A percentile compares a stretch with the other conserved stretches of the same genome.
Conservation (phyloP, 805 yeast genomes). For the Kodamaea neixiangensis region DNA sequence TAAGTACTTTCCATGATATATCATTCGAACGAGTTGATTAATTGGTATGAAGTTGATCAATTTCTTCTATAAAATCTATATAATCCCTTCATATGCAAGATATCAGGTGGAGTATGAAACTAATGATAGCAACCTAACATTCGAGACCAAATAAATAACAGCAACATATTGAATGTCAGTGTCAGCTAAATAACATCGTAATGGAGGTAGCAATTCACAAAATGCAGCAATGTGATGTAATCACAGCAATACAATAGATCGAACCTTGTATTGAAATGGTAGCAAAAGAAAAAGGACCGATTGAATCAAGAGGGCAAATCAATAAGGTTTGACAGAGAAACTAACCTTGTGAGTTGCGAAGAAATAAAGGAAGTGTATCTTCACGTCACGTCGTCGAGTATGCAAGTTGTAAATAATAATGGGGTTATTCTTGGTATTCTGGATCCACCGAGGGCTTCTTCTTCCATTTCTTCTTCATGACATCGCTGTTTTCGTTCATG, state of each 20-base stretch:
- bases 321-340: background rate
- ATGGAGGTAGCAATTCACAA: background rate
- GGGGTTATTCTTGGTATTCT: background rate
- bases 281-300: background rate
- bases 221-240: background rate
- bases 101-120: background rate
- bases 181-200: background rate
- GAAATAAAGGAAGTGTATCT: background rate
- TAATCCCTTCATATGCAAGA: background rate
- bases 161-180: background rate
- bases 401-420: background rate
- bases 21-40: background rate
- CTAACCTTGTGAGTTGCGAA: background rate
- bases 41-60: background rate
- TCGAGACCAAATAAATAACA: background rate
- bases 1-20: too few species aligned
- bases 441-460: background rate
- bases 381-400: background rate
- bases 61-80: background rate
- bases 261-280: background rate
- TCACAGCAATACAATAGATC: background rate
- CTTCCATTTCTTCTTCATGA: slow-evolving; percentile 11
- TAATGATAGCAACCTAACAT: background rate
- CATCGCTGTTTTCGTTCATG: slow-evolving; percentile 8
- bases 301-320: background rate